A percentile compares a stretch with the other conserved stretches of the same genome.
Conservation (phyloP, 202 grass and related monocot species). For the Dendrocalamus latiflorus region DNA sequence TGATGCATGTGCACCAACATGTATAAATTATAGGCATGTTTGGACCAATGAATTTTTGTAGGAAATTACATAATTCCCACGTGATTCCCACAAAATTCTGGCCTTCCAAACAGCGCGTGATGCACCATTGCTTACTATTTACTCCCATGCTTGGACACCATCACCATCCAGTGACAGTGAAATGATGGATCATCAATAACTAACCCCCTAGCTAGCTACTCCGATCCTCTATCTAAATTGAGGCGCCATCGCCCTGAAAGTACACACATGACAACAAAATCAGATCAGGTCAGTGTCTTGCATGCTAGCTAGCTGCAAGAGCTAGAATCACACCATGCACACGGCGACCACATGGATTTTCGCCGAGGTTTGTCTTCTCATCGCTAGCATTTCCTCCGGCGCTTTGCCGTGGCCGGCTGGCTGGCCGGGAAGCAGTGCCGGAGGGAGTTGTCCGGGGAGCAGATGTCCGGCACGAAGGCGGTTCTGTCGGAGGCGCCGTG, state of each 20-base stretch:
- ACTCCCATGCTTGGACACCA: not conserved
- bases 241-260: no score
- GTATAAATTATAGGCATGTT: no score
- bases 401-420: not conserved
- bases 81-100: no score
- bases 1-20: no score
- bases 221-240: not conserved
- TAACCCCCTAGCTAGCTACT: not conserved
- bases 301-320: not conserved
- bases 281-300: not conserved
- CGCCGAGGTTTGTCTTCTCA: no score
- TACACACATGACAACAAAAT: not conserved
- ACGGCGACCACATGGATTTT: not conserved
- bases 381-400: conserved; percentile 17
- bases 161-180: not conserved
- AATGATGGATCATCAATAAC: not conserved
- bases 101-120: not conserved
- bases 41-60: no score
- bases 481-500: conserved; percentile 1
- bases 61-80: not conserved
- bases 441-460: conserved; percentile 4
- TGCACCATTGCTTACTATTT: not conserved
- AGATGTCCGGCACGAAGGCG: conserved; percentile 37
- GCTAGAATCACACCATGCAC: not conserved
- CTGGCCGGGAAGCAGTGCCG: not conserved